A percentile compares a stretch with the other conserved stretches of the same genome.
Evolutionary conservation across 78 protist genomes (phyloP).

Genomic region (Speleostelium caveatum): DNA sequence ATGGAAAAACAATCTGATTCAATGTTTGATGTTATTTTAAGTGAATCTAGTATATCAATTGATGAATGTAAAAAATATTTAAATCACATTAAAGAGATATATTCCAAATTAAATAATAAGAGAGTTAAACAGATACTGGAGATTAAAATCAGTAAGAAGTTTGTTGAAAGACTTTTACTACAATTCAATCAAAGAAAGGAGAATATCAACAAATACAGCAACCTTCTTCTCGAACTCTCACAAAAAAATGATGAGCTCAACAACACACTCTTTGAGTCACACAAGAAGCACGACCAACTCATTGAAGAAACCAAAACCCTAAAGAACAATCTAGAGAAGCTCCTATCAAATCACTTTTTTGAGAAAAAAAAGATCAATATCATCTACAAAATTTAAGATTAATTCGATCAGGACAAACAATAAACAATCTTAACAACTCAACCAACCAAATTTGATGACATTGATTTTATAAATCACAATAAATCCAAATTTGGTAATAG

Average conservation of each 20-base stretch:
- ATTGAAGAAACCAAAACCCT: slow-evolving; percentile 25
- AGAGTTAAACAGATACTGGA: slow-evolving; percentile 49
- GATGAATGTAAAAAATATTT: slow-evolving; percentile 37
- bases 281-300: slow-evolving; percentile 23
- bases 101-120: neutral
- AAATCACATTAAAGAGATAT: neutral
- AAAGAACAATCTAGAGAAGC: slow-evolving; percentile 14
- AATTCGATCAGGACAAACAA: too few species aligned
- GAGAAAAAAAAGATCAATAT: slow-evolving; percentile 23
- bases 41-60: slow-evolving; percentile 6
- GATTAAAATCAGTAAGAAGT: slow-evolving; percentile 53
- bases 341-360: slow-evolving; percentile 11
- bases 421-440: too few species aligned
- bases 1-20: slow-evolving; percentile 32
- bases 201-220: slow-evolving; percentile 8
- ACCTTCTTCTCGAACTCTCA: neutral
- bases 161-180: slow-evolving; percentile 43
- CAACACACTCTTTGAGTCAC: slow-evolving; percentile 5
- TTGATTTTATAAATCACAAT: too few species aligned
- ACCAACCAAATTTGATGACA: too few species aligned
- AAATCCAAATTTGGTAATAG: too few species aligned
- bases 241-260: slow-evolving; percentile 33
- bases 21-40: slow-evolving; percentile 12
- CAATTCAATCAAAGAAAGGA: slow-evolving; percentile 60
- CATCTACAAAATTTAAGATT: neutral